A percentile compares a stretch with the other conserved stretches of the same genome.
Evolutionary conservation across 2,329 filamentous ascomycete genomes (phyloP).

Genomic region (Ophiostoma angusticollis): DNA sequence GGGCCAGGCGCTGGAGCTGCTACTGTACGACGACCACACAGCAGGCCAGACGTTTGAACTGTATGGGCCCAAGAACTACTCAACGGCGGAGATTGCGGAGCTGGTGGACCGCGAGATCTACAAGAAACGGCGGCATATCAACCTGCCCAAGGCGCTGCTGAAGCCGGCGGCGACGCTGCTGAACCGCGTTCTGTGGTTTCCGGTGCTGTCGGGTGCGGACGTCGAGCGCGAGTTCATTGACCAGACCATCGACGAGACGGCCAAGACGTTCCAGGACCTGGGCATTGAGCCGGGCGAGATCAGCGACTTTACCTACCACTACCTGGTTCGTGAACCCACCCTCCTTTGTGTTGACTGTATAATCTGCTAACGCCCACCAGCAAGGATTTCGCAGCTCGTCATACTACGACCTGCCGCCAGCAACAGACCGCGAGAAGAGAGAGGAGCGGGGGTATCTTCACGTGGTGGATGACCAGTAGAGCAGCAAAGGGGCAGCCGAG

Average conservation of each 20-base stretch:
- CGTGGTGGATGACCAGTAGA: conserved; percentile 73
- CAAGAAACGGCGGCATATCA: conserved; percentile 81
- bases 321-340: conserved; percentile 53
- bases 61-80: conserved; percentile 87
- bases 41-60: conserved; percentile 87
- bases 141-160: conserved; percentile 69
- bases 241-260: conserved; percentile 76
- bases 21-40: conserved; percentile 83
- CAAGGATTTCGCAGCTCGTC: conserved; percentile 80
- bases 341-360: background rate
- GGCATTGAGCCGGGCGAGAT: conserved; percentile 82
- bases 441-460: conserved; percentile 97
- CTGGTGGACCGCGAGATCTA: conserved; percentile 86
- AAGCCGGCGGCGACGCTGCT: conserved; percentile 62
- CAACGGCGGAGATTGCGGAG: conserved; percentile 71
- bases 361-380: conserved; percentile 32
- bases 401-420: conserved; percentile 86
- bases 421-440: conserved; percentile 85
- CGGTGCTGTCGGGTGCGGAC: conserved; percentile 66
- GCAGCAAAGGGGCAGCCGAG: background rate
- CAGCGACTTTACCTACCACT: conserved; percentile 79
- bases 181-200: conserved; percentile 85
- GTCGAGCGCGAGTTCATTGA: conserved; percentile 88
- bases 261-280: conserved; percentile 92
- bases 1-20: conserved; percentile 73